Conservation (phyloP, 305 asterid species). For the Stenogyne calaminthoides region DNA sequence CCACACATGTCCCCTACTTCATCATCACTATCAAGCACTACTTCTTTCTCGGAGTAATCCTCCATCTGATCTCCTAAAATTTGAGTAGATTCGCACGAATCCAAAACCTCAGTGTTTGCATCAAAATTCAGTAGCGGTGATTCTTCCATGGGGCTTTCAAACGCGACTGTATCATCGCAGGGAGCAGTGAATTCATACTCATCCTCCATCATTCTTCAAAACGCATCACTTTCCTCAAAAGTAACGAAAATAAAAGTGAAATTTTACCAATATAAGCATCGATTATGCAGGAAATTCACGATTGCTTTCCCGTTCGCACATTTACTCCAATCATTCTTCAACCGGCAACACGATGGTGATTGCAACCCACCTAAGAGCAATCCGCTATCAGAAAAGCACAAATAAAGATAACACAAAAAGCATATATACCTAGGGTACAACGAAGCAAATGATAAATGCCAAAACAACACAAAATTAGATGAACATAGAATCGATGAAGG, state of each 20-base stretch:
- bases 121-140: constrained; percentile 29
- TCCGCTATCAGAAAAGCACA: not conserved
- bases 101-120: constrained; percentile 42
- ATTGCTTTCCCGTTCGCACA: not conserved
- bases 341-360: not conserved
- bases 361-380: not conserved
- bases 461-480: not conserved
- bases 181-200: constrained; percentile 37
- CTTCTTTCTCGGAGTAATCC: constrained; percentile 37
- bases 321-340: not conserved
- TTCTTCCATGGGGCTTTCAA: constrained; percentile 37
- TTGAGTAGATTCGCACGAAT: constrained; percentile 41
- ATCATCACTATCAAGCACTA: constrained; percentile 83
- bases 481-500: not conserved
- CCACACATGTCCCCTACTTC: constrained; percentile 41
- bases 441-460: not conserved
- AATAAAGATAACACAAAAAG: not conserved
- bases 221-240: not conserved
- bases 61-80: constrained; percentile 30
- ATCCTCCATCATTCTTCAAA: constrained; percentile 35
- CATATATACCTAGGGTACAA: not conserved
- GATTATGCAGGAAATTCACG: not conserved
- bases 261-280: not conserved
- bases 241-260: not conserved
- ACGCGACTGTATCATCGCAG: constrained; percentile 33